These are phyloP conservation scores for Rugonectria rugulosa DNA, from an alignment of 2,329 filamentous ascomycete genomes.

Conservation along the genomic window DNA sequence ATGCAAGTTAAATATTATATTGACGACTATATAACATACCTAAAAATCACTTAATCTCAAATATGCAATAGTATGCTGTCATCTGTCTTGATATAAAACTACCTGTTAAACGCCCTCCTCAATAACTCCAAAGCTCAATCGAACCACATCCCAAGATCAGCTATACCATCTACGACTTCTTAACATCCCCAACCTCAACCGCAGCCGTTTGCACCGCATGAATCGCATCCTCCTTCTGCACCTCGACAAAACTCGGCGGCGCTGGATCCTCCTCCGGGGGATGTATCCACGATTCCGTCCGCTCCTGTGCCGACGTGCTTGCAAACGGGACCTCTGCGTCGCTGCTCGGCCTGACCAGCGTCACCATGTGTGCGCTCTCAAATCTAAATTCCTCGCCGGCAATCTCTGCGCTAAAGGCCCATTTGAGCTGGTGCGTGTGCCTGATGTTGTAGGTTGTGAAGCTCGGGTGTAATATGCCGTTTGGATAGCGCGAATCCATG, in stretches of 20 bases:
- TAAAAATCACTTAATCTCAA: too few species aligned
- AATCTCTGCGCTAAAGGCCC: slow-evolving; percentile 15
- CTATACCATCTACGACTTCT: background rate
- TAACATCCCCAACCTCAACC: background rate
- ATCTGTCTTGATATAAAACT: too few species aligned
- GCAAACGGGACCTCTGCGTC: background rate
- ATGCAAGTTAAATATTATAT: too few species aligned
- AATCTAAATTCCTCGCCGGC: background rate
- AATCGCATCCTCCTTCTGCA: background rate
- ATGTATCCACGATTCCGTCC: slow-evolving; percentile 3
- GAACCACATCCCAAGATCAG: background rate
- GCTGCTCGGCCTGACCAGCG: slow-evolving; percentile 6
- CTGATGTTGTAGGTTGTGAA: slow-evolving; percentile 39
- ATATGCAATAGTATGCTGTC: background rate
- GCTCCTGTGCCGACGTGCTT: background rate
- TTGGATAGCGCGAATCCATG: background rate
- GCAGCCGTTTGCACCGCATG: too few species aligned
- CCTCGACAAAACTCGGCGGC: slow-evolving; percentile 3
- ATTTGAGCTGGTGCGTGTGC: slow-evolving; percentile 32
- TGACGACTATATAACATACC: too few species aligned
- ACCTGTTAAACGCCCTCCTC: too few species aligned
- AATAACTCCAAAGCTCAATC: too few species aligned
- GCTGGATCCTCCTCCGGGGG: slow-evolving; percentile 4
- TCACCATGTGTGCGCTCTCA: background rate
- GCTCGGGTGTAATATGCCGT: slow-evolving; percentile 17